These are phyloP conservation scores for Thelonectria rubi DNA, from an alignment of 2,329 filamentous ascomycete species.

Conservation along the genomic window DNA sequence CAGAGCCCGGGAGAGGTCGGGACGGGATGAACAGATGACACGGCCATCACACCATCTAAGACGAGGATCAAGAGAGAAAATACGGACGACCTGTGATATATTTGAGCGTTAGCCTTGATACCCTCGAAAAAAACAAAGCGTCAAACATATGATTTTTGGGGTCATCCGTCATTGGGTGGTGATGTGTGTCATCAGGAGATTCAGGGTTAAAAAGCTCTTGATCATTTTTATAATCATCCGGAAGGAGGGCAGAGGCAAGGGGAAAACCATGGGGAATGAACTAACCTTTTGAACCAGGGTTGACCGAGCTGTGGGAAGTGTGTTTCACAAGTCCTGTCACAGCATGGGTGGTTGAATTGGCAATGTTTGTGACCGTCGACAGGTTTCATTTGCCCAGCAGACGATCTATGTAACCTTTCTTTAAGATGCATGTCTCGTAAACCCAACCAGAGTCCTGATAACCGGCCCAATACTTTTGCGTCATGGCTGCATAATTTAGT, in stretches of 20 bases:
- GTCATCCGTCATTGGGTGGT: constrained; percentile 65
- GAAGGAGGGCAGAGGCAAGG: constrained; percentile 34
- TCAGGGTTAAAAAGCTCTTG: constrained; percentile 78
- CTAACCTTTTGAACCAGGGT: constrained; percentile 56
- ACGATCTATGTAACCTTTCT: constrained; percentile 58
- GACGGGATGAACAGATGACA: constrained; percentile 24
- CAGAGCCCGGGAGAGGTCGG: constrained; percentile 18
- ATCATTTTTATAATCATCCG: constrained; percentile 65
- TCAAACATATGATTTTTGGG: constrained; percentile 31
- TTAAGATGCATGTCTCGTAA: constrained; percentile 55
- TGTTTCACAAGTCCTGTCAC: constrained; percentile 38
- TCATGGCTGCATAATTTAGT: constrained; percentile 57
- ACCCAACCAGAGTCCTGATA: constrained; percentile 55
- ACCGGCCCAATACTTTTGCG: constrained; percentile 51
- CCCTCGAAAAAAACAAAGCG: constrained; percentile 35
- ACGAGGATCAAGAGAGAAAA: constrained; percentile 20
- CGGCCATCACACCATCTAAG: constrained; percentile 28
- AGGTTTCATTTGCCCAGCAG: constrained; percentile 54
- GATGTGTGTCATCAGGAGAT: constrained; percentile 66
- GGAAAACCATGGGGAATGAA: constrained; percentile 34
- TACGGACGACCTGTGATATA: constrained; percentile 30
- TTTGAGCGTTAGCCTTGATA: constrained; percentile 52
- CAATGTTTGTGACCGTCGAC: constrained; percentile 46
- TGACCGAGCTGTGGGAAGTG: constrained; percentile 17
- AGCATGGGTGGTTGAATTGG: constrained; percentile 27